These are phyloP conservation scores for Echium plantagineum DNA, from an alignment of 257 asterid genomes.

Conservation along the genomic window DNA sequence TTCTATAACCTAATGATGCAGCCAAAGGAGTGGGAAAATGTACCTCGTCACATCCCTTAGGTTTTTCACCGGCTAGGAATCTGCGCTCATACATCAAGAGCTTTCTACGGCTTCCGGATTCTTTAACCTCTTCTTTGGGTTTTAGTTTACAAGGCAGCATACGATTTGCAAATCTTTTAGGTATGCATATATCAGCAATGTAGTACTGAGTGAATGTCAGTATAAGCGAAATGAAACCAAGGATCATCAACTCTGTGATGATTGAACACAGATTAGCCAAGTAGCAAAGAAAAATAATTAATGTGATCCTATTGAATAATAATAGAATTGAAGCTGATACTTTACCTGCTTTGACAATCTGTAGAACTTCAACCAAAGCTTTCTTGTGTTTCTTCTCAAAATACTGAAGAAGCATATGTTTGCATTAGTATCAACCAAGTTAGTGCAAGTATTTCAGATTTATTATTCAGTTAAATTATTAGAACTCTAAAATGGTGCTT, in stretches of 20 bases:
- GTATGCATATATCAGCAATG: slow-evolving; percentile 82
- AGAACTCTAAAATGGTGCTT: neutral
- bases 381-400: slow-evolving; percentile 68
- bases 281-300: neutral
- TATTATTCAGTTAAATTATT: too few species aligned
- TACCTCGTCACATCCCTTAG: slow-evolving; percentile 42
- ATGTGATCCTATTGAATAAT: neutral
- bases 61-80: slow-evolving; percentile 28
- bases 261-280: slow-evolving; percentile 11
- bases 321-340: neutral
- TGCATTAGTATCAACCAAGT: neutral
- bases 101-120: slow-evolving; percentile 28
- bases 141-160: slow-evolving; percentile 58
- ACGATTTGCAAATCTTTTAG: slow-evolving; percentile 43
- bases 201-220: slow-evolving; percentile 82
- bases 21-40: neutral
- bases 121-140: slow-evolving; percentile 10
- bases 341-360: slow-evolving; percentile 83
- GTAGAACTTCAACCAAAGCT: slow-evolving; percentile 82
- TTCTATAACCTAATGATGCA: neutral
- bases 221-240: slow-evolving; percentile 77
- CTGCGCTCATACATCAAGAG: slow-evolving; percentile 56
- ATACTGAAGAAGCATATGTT: slow-evolving; percentile 38
- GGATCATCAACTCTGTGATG: slow-evolving; percentile 89
- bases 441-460: neutral